A percentile compares a stretch with the other conserved stretches of the same genome.
Conservation (phyloP, 306 rosid species). For the Spatholobus suberectus region DNA sequence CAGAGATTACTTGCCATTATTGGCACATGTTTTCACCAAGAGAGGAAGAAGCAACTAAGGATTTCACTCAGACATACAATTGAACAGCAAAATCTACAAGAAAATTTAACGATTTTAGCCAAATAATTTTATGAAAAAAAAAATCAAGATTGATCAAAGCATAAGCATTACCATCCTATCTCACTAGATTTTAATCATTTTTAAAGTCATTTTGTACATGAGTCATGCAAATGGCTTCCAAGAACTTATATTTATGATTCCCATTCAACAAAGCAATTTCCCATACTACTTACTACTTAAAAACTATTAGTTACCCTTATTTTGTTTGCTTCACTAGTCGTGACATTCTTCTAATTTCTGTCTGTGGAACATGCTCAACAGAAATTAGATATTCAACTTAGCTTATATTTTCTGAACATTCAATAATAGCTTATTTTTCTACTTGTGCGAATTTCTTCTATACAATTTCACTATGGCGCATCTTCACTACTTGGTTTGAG, state of each 20-base stretch:
- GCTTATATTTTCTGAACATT: constrained; percentile 25
- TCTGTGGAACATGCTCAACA: constrained; percentile 18
- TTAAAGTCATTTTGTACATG: not conserved
- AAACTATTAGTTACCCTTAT: constrained; percentile 21
- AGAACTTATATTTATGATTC: constrained; percentile 15
- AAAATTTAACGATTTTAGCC: constrained; percentile 28
- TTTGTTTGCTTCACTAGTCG: constrained; percentile 6
- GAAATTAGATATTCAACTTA: constrained; percentile 24
- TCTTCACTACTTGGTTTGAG: constrained; percentile 52
- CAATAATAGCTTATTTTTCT: constrained; percentile 38
- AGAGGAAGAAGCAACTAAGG: constrained; percentile 86
- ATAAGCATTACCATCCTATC: constrained; percentile 20
- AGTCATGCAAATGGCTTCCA: constrained; percentile 29
- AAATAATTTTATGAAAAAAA: constrained; percentile 37
- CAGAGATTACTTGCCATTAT: constrained; percentile 66
- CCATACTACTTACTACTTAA: constrained; percentile 1
- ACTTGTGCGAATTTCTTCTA: constrained; percentile 71
- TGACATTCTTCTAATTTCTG: constrained; percentile 20
- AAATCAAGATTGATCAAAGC: constrained; percentile 6
- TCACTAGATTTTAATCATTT: not conserved
- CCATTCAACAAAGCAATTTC: constrained; percentile 27
- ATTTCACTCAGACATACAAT: constrained; percentile 93
- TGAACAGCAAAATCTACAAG: constrained; percentile 89
- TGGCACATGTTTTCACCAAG: constrained; percentile 84
- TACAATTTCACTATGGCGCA: constrained; percentile 41